These are phyloP conservation scores for Echeveria elegans DNA, from an alignment of 164 flowering plant genomes.

Conservation along the genomic window DNA sequence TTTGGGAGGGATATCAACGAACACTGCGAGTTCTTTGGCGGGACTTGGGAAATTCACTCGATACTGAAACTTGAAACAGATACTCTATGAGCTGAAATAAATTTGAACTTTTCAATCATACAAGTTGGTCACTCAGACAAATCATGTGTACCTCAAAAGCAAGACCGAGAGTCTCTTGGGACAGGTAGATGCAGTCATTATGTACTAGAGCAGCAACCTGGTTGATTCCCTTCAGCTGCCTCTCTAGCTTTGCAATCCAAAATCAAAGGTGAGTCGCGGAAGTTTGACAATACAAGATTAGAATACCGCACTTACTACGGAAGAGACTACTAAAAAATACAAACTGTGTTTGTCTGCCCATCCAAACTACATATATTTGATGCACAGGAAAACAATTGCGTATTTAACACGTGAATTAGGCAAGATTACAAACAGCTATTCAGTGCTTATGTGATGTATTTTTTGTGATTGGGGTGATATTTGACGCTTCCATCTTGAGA, in stretches of 20 bases:
- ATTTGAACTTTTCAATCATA: neutral
- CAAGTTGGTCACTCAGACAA: neutral
- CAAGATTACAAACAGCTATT: too few species aligned
- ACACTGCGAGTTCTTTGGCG: conserved; percentile 66
- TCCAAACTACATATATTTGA: neutral
- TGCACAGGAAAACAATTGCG: neutral
- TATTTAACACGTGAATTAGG: neutral
- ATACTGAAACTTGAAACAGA: conserved; percentile 42
- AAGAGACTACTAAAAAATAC: neutral
- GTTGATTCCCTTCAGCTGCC: conserved; percentile 72
- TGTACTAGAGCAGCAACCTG: conserved; percentile 83
- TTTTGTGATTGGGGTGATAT: too few species aligned
- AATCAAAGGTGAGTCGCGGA: conserved; percentile 11
- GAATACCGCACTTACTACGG: neutral
- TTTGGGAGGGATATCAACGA: conserved; percentile 80
- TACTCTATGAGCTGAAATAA: neutral
- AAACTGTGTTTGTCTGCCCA: neutral
- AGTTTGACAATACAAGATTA: neutral
- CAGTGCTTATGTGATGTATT: neutral
- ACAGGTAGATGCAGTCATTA: conserved; percentile 80
- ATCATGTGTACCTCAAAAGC: conserved; percentile 67
- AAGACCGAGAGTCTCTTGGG: conserved; percentile 84
- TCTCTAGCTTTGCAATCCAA: conserved; percentile 63
- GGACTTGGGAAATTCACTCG: conserved; percentile 62
- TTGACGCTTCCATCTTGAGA: neutral